A percentile compares a stretch with the other conserved stretches of the same genome.
phyloP scores from a whole-genome alignment of 805 yeast genomes.

The Candida coleopterorum region DNA sequence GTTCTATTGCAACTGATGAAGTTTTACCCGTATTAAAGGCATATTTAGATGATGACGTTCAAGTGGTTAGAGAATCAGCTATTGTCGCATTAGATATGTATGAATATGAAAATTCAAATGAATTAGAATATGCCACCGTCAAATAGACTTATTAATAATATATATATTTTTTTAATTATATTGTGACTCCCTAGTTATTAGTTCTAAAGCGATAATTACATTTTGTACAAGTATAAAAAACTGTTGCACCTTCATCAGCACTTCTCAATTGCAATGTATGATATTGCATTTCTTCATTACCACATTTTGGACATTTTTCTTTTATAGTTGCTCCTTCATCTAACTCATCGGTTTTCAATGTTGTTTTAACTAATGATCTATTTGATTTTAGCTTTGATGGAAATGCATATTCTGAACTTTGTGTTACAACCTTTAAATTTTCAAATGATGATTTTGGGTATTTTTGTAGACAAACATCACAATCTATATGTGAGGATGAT shows the following conservation, averaged over 20 bases:
- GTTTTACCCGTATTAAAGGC: slow-evolving; percentile 82
- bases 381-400: slow-evolving; percentile 80
- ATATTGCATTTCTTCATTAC: slow-evolving; percentile 96
- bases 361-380: slow-evolving; percentile 86
- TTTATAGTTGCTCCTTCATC: slow-evolving; percentile 96
- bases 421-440: slow-evolving; percentile 79
- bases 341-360: slow-evolving; percentile 67
- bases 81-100: slow-evolving; percentile 97
- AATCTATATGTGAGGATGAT: slow-evolving; percentile 46
- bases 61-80: slow-evolving; percentile 94
- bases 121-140: slow-evolving; percentile 65
- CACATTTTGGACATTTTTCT: slow-evolving; percentile 98
- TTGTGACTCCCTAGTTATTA: slow-evolving; percentile 70
- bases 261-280: slow-evolving; percentile 95
- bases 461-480: slow-evolving; percentile 43
- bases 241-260: slow-evolving; percentile 99
- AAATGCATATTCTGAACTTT: slow-evolving; percentile 88
- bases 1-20: slow-evolving; percentile 94
- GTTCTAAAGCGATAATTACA: slow-evolving; percentile 95
- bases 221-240: slow-evolving; percentile 89
- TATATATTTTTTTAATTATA: too few relatives aligned
- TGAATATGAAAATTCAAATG: slow-evolving; percentile 84
- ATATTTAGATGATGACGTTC: slow-evolving; percentile 75
- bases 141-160: slow-evolving; percentile 7
- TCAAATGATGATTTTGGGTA: slow-evolving; percentile 54